A percentile compares a stretch with the other conserved stretches of the same genome.
phyloP scores from a whole-genome alignment of 805 yeast genomes.

The Candida stauntonica region DNA sequence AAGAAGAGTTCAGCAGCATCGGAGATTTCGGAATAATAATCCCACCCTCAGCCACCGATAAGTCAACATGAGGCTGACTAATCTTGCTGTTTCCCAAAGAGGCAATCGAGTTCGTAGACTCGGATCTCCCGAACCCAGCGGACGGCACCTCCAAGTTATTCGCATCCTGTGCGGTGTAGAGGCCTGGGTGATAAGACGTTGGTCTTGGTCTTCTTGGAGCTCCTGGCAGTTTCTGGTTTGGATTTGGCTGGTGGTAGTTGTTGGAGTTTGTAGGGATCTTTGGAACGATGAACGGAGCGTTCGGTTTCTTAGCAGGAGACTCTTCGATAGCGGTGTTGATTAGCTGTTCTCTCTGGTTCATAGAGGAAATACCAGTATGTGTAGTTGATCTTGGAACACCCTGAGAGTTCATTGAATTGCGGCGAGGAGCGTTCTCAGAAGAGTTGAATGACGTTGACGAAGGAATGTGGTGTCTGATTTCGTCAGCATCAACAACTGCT shows the following conservation, averaged over 20 bases:
- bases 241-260: conserved; percentile 16
- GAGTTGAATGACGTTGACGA: conserved; percentile 22
- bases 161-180: conserved; percentile 25
- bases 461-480: conserved; percentile 25
- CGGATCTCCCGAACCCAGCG: conserved; percentile 32
- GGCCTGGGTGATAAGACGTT: conserved; percentile 76
- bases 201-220: conserved; percentile 70
- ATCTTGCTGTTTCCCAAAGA: conserved; percentile 30
- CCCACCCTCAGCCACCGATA: conserved; percentile 34
- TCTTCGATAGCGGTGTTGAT: conserved; percentile 22
- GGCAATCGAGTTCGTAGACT: conserved; percentile 38
- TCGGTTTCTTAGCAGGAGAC: conserved; percentile 20
- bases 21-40: conserved; percentile 32
- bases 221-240: conserved; percentile 27
- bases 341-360: conserved; percentile 10
- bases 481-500: conserved; percentile 68
- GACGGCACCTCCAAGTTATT: conserved; percentile 8
- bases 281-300: conserved; percentile 19
- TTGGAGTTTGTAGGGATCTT: conserved; percentile 21
- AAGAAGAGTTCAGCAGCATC: conserved; percentile 10
- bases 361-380: conserved; percentile 27
- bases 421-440: conserved; percentile 6
- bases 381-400: conserved; percentile 34
- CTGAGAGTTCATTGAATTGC: conserved; percentile 6
- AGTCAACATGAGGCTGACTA: conserved; percentile 33